Conservation (phyloP, 495 filamentous ascomycete genomes). For the Viridothelium virens region DNA sequence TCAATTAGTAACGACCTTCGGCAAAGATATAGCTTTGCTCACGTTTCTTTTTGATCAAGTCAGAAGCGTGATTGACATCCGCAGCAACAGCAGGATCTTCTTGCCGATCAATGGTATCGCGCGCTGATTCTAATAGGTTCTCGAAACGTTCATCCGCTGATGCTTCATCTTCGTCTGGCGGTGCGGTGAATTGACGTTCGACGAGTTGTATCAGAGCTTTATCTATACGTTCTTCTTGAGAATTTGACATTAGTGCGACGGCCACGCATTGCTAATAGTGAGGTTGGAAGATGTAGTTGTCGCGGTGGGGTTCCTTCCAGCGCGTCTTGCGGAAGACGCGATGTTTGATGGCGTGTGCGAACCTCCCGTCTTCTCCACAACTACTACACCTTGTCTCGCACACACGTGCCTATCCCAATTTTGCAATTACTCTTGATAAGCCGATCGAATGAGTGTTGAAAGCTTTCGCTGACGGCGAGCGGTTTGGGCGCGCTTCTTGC, state of each 20-base stretch:
- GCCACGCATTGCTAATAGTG: not conserved
- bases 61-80: constrained; percentile 81
- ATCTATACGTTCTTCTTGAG: constrained; percentile 35
- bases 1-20: constrained; percentile 14
- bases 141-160: constrained; percentile 35
- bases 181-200: constrained; percentile 31
- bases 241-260: constrained; percentile 25
- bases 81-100: constrained; percentile 36
- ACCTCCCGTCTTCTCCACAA: not conserved
- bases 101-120: constrained; percentile 18
- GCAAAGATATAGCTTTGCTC: constrained; percentile 13
- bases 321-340: constrained; percentile 10
- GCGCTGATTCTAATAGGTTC: constrained; percentile 32
- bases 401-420: not conserved
- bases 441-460: too few species aligned
- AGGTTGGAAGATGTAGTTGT: not conserved
- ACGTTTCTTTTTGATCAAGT: constrained; percentile 79
- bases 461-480: too few species aligned
- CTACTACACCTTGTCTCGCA: not conserved
- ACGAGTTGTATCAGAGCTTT: constrained; percentile 38
- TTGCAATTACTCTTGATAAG: not conserved
- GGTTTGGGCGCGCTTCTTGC: too few species aligned
- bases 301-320: not conserved
- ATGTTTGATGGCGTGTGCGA: constrained; percentile 6
- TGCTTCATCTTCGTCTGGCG: constrained; percentile 33